phyloP scores from a whole-genome alignment of 116 monocot species.

The Zostera marina region DNA sequence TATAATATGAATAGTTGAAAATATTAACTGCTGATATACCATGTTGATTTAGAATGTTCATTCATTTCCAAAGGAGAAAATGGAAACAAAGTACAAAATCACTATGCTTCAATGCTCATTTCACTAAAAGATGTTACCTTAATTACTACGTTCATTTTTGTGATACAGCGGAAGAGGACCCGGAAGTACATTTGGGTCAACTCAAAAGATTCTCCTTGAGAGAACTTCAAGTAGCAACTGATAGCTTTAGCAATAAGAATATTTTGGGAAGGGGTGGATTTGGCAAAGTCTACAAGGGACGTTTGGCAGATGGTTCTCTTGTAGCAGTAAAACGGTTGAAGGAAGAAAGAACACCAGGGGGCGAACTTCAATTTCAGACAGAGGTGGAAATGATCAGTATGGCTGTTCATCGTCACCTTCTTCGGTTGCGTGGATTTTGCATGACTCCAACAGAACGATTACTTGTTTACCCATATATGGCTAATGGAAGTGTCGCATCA shows the following conservation, averaged over 20 bases:
- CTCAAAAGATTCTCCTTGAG: constrained; percentile 81
- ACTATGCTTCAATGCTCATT: neutral
- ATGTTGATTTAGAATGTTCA: neutral
- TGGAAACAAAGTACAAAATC: neutral
- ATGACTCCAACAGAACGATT: constrained; percentile 77
- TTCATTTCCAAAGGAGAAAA: neutral
- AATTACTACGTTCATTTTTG: neutral
- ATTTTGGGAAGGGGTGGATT: constrained; percentile 81
- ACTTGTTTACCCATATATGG: constrained; percentile 87
- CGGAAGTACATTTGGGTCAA: constrained; percentile 83
- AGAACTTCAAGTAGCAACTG: constrained; percentile 88
- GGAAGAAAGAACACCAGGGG: constrained; percentile 78
- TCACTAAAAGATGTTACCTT: neutral
- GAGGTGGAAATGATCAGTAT: constrained; percentile 91
- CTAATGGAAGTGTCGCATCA: constrained; percentile 87
- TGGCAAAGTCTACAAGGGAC: constrained; percentile 87
- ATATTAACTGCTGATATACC: neutral
- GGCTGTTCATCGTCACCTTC: constrained; percentile 75
- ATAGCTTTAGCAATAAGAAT: constrained; percentile 67
- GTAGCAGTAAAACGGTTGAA: constrained; percentile 86
- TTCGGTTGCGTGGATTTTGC: constrained; percentile 73
- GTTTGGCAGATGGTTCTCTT: constrained; percentile 73
- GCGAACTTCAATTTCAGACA: constrained; percentile 84
- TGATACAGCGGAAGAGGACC: constrained; percentile 71
- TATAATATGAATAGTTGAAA: too few species aligned